Conservation (phyloP, 768 basidiomycete species). For the Piloderma croceum region DNA sequence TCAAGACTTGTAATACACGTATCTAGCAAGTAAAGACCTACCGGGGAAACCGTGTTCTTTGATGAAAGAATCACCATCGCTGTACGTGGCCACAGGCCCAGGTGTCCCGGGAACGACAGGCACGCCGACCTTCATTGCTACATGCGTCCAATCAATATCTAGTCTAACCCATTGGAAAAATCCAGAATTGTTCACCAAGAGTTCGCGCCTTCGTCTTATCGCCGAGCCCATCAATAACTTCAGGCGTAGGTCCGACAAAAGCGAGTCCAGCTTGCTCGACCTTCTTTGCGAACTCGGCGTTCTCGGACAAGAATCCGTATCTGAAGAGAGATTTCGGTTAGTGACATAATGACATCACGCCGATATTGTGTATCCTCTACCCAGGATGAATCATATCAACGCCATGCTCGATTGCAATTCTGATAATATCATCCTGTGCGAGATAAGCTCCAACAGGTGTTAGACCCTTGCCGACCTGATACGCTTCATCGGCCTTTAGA, state of each 20-base stretch:
- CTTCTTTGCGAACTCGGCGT: conserved; percentile 94
- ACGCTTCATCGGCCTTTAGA: conserved; percentile 90
- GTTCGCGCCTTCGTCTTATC: conserved; percentile 98
- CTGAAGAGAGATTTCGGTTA: conserved; percentile 33
- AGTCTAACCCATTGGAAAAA: conserved; percentile 1
- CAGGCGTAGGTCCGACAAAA: conserved; percentile 92
- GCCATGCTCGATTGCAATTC: conserved; percentile 93
- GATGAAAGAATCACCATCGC: conserved; percentile 83
- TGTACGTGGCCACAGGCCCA: conserved; percentile 79
- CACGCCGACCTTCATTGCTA: conserved; percentile 86
- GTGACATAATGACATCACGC: conserved; percentile 6
- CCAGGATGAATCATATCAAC: conserved; percentile 99
- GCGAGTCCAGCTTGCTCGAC: conserved; percentile 97
- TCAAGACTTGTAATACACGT: conserved; percentile 4
- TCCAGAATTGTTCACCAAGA: conserved; percentile 49
- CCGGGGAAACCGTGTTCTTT: conserved; percentile 95
- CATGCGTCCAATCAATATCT: conserved; percentile 3
- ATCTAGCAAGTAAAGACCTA: conserved; percentile 23
- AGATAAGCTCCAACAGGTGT: conserved; percentile 97
- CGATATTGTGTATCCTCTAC: conserved; percentile 43
- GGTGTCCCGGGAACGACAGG: conserved; percentile 98
- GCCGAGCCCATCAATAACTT: conserved; percentile 94
- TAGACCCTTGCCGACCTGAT: conserved; percentile 93
- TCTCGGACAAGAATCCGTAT: conserved; percentile 97
- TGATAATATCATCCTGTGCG: conserved; percentile 95